Evolutionary conservation across 805 yeast species (phyloP).

Genomic region (Yamadazyma nakazawae): DNA sequence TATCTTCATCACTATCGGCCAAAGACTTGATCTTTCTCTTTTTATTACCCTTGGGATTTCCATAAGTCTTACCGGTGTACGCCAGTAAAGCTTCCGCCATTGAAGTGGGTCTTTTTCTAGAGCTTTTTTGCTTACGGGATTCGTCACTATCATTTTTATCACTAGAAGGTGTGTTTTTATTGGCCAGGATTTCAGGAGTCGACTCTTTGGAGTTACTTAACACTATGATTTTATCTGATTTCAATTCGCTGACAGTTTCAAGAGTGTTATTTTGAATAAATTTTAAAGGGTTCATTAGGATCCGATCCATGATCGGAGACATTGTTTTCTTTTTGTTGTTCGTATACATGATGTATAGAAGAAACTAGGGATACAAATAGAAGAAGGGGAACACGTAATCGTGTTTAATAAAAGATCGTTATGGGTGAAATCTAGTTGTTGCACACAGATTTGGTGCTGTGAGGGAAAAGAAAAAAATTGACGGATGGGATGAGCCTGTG

Average conservation of each 20-base stretch:
- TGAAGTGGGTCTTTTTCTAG: conserved; percentile 36
- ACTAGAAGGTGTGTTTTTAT: not conserved
- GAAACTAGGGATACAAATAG: not conserved
- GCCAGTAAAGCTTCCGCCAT: conserved; percentile 60
- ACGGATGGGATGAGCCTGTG: conserved; percentile 5
- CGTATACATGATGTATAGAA: not conserved
- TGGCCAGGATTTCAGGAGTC: not conserved
- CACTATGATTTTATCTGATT: conserved; percentile 12
- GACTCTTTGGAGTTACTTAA: conserved; percentile 14
- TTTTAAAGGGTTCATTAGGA: conserved; percentile 14
- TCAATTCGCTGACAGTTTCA: conserved; percentile 12
- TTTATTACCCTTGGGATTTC: conserved; percentile 34
- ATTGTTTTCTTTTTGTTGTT: conserved; percentile 10
- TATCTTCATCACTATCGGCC: conserved; percentile 21
- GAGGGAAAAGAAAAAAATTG: conserved; percentile 3
- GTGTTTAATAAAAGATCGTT: not conserved
- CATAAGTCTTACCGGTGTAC: conserved; percentile 52
- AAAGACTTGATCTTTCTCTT: conserved; percentile 22
- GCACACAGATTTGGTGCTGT: conserved; percentile 1
- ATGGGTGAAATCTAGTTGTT: not conserved
- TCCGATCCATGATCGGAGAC: conserved; percentile 15
- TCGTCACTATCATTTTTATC: not conserved
- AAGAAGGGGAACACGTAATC: not conserved
- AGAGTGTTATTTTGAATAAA: conserved; percentile 15
- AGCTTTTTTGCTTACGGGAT: not conserved